Evolutionary conservation across 768 basidiomycete species (phyloP).

Genomic region (Cystofilobasidium macerans): DNA sequence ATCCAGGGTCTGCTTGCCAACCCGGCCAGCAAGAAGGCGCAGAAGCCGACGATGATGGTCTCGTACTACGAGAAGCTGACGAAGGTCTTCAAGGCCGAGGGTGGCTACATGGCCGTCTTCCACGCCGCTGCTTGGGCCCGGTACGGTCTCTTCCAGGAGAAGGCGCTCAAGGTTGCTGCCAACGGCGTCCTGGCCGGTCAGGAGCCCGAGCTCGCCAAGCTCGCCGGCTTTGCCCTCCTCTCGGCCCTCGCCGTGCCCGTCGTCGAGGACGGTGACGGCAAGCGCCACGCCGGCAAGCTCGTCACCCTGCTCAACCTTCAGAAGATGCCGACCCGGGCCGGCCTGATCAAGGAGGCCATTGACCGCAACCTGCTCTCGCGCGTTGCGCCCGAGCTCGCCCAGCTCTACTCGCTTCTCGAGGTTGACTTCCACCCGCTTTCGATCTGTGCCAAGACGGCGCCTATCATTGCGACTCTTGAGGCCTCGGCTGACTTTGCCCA

Average conservation of each 20-base stretch:
- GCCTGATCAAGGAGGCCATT: conserved; percentile 74
- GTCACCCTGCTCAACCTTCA: conserved; percentile 73
- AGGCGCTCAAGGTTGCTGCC: conserved; percentile 25
- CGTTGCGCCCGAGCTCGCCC: conserved; percentile 61
- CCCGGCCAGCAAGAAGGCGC: conserved; percentile 65
- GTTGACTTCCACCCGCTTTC: conserved; percentile 85
- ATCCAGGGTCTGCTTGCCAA: conserved; percentile 84
- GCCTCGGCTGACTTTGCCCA: conserved; percentile 50
- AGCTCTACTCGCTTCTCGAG: conserved; percentile 78
- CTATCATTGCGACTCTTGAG: conserved; percentile 56
- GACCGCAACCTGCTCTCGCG: conserved; percentile 68
- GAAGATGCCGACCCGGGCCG: conserved; percentile 74
- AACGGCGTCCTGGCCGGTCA: conserved; percentile 50
- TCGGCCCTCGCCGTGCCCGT: conserved; percentile 89
- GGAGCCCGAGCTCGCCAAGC: conserved; percentile 63
- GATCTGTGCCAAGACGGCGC: conserved; percentile 65
- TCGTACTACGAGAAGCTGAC: conserved; percentile 98
- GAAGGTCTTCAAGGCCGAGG: conserved; percentile 76
- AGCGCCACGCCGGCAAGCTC: conserved; percentile 48
- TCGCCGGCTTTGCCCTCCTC: conserved; percentile 84
- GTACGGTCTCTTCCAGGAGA: conserved; percentile 51
- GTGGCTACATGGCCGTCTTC: conserved; percentile 50
- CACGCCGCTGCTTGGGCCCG: conserved; percentile 93
- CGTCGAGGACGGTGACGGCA: conserved; percentile 44
- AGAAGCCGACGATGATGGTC: conserved; percentile 92